phyloP scores from a whole-genome alignment of 2,329 filamentous ascomycete species.

The Cytospora piceae region DNA sequence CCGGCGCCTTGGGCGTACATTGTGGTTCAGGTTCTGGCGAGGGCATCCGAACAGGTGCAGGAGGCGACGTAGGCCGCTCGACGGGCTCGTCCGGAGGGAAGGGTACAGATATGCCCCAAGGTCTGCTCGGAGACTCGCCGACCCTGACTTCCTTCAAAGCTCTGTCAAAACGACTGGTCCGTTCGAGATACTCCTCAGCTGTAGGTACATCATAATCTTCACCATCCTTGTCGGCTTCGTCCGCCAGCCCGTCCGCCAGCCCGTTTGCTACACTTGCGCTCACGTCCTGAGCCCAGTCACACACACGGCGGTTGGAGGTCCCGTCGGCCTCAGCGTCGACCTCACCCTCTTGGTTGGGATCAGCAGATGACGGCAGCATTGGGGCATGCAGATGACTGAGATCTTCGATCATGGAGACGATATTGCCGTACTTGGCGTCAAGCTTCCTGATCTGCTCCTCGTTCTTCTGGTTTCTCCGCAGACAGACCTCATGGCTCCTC shows the following conservation, averaged over 20 bases:
- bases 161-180: constrained; percentile 79
- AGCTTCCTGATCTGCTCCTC: constrained; percentile 83
- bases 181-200: constrained; percentile 57
- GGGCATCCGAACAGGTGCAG: constrained; percentile 59
- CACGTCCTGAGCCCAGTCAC: constrained; percentile 84
- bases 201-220: constrained; percentile 43
- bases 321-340: constrained; percentile 44
- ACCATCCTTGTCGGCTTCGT: constrained; percentile 39
- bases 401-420: constrained; percentile 93
- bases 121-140: constrained; percentile 88
- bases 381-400: constrained; percentile 86
- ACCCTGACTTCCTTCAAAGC: constrained; percentile 88
- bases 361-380: constrained; percentile 63
- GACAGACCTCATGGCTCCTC: constrained; percentile 89
- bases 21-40: constrained; percentile 40
- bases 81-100: constrained; percentile 51
- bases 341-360: constrained; percentile 49
- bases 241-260: constrained; percentile 36
- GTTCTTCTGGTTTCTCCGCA: constrained; percentile 86
- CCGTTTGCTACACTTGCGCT: constrained; percentile 54
- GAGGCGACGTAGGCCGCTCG: constrained; percentile 55
- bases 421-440: constrained; percentile 90
- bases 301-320: constrained; percentile 71
- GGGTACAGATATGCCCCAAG: constrained; percentile 83
- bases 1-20: constrained; percentile 27